Conservation (phyloP, 2,329 filamentous ascomycete genomes). For the Exophiala sp. region DNA sequence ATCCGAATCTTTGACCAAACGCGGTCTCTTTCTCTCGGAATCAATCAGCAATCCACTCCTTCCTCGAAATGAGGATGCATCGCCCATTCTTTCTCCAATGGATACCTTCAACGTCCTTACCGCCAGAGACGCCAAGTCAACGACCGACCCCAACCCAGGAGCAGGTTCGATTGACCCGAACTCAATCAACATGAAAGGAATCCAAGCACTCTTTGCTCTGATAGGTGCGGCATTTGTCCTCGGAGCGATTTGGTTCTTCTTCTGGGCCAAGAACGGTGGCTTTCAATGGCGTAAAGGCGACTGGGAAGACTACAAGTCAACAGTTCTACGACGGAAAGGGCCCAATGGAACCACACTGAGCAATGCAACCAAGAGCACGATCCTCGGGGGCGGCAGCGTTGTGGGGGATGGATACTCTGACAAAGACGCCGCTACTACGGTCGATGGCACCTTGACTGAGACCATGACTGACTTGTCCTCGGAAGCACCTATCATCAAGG, state of each 20-base stretch:
- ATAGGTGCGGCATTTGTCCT: constrained; percentile 71
- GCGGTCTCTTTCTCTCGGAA: constrained; percentile 3
- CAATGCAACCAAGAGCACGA: constrained; percentile 73
- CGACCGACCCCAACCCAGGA: constrained; percentile 25
- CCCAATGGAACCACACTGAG: constrained; percentile 82
- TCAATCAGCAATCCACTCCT: constrained; percentile 11
- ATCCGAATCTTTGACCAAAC: constrained; percentile 8
- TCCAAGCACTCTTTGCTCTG: constrained; percentile 80
- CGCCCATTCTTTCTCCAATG: constrained; percentile 26
- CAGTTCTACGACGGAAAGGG: constrained; percentile 79
- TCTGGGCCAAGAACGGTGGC: constrained; percentile 93
- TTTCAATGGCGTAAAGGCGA: constrained; percentile 80
- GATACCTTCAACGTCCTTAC: constrained; percentile 31
- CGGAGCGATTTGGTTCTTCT: constrained; percentile 91
- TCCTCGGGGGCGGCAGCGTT: constrained; percentile 77
- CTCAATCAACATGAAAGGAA: constrained; percentile 50
- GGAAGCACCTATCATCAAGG: constrained; percentile 31
- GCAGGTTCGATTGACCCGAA: constrained; percentile 38
- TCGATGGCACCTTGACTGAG: constrained; percentile 41
- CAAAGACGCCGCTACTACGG: constrained; percentile 36
- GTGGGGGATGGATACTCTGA: constrained; percentile 62
- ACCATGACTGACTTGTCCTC: constrained; percentile 31
- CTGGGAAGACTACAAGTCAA: constrained; percentile 98
- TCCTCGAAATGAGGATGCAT: constrained; percentile 17
- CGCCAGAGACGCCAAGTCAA: constrained; percentile 28